Evolutionary conservation across 352 stramenopile species (phyloP).

Genomic region (Globisporangium paroecandrum): DNA sequence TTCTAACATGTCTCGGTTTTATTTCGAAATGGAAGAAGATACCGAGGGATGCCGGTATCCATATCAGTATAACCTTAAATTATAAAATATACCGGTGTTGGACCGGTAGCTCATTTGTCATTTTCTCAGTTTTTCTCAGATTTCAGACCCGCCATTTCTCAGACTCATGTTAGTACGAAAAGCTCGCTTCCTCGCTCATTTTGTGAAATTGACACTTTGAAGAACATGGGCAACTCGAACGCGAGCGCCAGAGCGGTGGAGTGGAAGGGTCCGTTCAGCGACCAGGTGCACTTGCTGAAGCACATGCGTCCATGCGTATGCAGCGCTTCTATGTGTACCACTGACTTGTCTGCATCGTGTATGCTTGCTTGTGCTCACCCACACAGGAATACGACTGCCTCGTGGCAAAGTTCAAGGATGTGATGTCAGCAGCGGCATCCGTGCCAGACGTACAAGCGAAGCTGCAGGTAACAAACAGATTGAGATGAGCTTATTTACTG

Average conservation of each 20-base stretch:
- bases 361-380: too few species aligned
- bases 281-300: conserved; percentile 34
- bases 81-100: too few species aligned
- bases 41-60: background rate
- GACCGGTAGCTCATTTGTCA: background rate
- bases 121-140: background rate
- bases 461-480: conserved; percentile 35
- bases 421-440: conserved; percentile 22
- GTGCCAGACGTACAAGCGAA: conserved; percentile 25
- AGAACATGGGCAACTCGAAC: conserved; percentile 40
- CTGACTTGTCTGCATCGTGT: too few species aligned
- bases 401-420: conserved; percentile 39
- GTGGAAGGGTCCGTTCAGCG: conserved; percentile 83
- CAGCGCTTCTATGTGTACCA: background rate
- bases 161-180: background rate
- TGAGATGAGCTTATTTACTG: too few species aligned
- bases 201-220: conserved; percentile 2
- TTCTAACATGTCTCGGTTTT: conserved; percentile 1
- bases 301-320: background rate
- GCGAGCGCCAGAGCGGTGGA: conserved; percentile 19
- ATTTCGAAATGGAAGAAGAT: background rate
- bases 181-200: background rate
- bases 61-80: too few species aligned
- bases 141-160: background rate
- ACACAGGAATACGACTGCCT: conserved; percentile 68